Percentiles rank a stretch among this genome's conserved stretches.
Evolutionary conservation across 345 rosid genomes (phyloP).

Genomic region (Brassica cretica): DNA sequence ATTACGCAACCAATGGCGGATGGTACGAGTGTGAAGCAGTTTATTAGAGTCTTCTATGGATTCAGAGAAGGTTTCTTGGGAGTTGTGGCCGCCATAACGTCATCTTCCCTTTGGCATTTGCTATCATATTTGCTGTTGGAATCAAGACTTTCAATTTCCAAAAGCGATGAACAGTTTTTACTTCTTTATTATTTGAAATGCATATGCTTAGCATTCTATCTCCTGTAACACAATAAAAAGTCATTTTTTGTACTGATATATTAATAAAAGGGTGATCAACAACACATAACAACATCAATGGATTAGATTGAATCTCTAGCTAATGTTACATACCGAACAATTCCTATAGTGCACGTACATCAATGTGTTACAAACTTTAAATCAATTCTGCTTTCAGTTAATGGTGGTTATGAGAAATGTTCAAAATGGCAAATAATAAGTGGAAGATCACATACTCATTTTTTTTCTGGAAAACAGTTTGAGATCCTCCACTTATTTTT

Average conservation of each 20-base stretch:
- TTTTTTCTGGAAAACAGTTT: too few species aligned
- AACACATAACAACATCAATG: too few species aligned
- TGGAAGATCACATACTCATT: too few species aligned
- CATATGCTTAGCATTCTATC: not conserved
- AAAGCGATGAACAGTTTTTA: conserved; percentile 38
- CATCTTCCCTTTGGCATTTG: conserved; percentile 54
- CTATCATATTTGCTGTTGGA: conserved; percentile 67
- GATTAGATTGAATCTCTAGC: conserved; percentile 18
- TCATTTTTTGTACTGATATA: not conserved
- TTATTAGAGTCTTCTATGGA: conserved; percentile 55
- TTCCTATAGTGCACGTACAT: too few species aligned
- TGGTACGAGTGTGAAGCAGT: conserved; percentile 57
- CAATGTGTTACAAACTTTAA: too few species aligned
- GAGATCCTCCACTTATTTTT: too few species aligned
- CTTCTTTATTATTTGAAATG: not conserved
- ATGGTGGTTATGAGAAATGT: too few species aligned
- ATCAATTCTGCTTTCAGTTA: too few species aligned
- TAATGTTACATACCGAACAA: conserved; percentile 32
- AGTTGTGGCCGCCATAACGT: conserved; percentile 52
- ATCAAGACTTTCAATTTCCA: conserved; percentile 80
- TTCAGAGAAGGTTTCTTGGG: conserved; percentile 57
- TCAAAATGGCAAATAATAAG: too few species aligned
- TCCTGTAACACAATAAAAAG: not conserved
- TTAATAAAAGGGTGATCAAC: too few species aligned
- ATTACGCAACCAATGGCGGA: conserved; percentile 39